These are phyloP conservation scores for Puccinia triticina DNA, from an alignment of 1,284 basidiomycete genomes.

Conservation along the genomic window DNA sequence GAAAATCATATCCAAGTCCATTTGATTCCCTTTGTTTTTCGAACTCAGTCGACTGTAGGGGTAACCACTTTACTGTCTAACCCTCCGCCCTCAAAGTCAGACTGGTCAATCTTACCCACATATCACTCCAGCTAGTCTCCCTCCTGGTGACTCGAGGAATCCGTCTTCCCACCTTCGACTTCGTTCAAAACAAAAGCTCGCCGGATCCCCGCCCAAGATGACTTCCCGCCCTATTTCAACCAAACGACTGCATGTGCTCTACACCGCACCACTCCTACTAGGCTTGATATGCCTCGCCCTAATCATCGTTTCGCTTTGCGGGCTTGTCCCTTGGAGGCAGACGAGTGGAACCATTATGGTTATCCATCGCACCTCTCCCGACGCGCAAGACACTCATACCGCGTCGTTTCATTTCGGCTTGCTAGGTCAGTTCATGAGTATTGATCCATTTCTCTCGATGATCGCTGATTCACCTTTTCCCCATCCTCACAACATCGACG, in stretches of 20 bases:
- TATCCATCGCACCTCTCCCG: constrained; percentile 14
- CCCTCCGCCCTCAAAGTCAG: background rate
- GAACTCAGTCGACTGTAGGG: background rate
- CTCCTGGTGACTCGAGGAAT: background rate
- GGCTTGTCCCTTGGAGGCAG: constrained; percentile 37
- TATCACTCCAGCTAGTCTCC: background rate
- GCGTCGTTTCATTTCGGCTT: constrained; percentile 43
- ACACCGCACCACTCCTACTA: constrained; percentile 37
- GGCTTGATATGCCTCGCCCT: constrained; percentile 19
- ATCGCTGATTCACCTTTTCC: background rate
- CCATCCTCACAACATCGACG: background rate
- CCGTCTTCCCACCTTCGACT: background rate
- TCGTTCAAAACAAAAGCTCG: background rate
- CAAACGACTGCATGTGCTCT: constrained; percentile 40
- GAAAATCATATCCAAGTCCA: too few species aligned
- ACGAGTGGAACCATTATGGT: constrained; percentile 28
- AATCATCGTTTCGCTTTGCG: constrained; percentile 24
- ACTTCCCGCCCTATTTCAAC: constrained; percentile 28
- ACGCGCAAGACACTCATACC: constrained; percentile 4
- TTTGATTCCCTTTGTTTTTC: constrained; percentile 24
- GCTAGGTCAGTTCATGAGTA: constrained; percentile 13
- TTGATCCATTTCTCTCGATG: background rate
- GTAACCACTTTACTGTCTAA: background rate
- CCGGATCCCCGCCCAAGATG: background rate
- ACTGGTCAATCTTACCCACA: background rate